Evolutionary conservation across 352 stramenopile genomes (phyloP).

Genomic region (Peronospora destructor): DNA sequence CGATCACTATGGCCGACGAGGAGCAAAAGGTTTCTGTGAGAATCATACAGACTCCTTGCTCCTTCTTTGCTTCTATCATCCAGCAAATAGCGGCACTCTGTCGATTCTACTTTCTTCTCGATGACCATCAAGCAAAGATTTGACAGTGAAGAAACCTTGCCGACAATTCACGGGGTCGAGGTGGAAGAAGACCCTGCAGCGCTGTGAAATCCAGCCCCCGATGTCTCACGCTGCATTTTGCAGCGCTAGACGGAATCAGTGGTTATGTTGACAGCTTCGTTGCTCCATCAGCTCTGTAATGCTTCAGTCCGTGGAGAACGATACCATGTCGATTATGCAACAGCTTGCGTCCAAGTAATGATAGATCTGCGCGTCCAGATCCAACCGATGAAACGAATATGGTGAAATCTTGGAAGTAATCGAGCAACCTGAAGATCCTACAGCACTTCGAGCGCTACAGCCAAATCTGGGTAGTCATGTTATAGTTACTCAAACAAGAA

Average conservation of each 20-base stretch:
- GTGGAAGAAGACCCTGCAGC: conserved; percentile 45
- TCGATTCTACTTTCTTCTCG: conserved; percentile 15
- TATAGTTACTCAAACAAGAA: too few relatives aligned
- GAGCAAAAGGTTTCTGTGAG: too few relatives aligned
- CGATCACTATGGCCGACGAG: conserved; percentile 22
- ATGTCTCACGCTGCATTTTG: conserved; percentile 32
- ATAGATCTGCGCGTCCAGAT: conserved; percentile 48
- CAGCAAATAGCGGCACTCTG: conserved; percentile 13
- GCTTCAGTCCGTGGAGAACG: conserved; percentile 37
- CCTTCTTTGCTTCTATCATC: neutral
- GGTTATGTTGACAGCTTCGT: conserved; percentile 1
- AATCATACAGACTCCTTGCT: conserved; percentile 5
- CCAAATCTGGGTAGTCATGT: too few relatives aligned
- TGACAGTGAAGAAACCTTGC: conserved; percentile 23
- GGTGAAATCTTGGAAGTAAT: too few relatives aligned
- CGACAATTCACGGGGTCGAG: conserved; percentile 28
- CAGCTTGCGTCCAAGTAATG: conserved; percentile 32
- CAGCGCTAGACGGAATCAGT: conserved; percentile 6
- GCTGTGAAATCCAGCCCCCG: conserved; percentile 30
- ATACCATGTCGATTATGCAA: conserved; percentile 48
- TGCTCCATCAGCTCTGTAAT: conserved; percentile 22
- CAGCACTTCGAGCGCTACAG: too few relatives aligned
- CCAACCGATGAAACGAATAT: too few relatives aligned
- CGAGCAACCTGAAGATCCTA: too few relatives aligned
- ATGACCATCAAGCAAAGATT: conserved; percentile 11